A percentile compares a stretch with the other conserved stretches of the same genome.
These are phyloP conservation scores for Drechslerella coelobrocha DNA, from an alignment of 2,329 filamentous ascomycete species.

Conservation along the genomic window DNA sequence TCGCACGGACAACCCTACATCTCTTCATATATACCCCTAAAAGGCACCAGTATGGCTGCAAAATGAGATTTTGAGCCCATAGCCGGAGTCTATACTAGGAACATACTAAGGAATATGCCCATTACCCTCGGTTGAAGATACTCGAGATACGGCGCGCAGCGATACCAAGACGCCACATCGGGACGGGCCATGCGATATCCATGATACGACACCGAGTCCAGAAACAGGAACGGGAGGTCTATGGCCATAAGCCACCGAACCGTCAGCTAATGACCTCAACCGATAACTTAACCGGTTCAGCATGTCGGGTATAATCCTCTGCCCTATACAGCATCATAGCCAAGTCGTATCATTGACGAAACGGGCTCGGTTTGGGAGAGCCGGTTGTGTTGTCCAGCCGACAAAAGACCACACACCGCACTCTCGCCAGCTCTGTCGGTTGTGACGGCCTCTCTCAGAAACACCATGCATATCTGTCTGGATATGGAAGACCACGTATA, in stretches of 20 bases:
- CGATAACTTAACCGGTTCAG: slow-evolving; percentile 2
- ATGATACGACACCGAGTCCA: neutral
- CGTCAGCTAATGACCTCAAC: neutral
- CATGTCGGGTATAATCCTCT: slow-evolving; percentile 8
- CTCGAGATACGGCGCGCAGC: neutral
- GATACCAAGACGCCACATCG: neutral
- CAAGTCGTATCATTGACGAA: neutral
- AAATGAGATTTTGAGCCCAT: neutral
- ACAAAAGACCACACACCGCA: slow-evolving; percentile 36
- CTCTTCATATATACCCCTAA: slow-evolving; percentile 45
- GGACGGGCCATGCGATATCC: slow-evolving; percentile 13
- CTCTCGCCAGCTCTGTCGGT: neutral
- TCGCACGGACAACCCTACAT: slow-evolving; percentile 6
- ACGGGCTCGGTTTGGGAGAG: neutral
- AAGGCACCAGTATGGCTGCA: neutral
- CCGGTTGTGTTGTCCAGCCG: slow-evolving; percentile 44
- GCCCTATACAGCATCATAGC: slow-evolving; percentile 3
- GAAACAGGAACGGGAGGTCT: slow-evolving; percentile 2
- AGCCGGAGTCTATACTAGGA: neutral
- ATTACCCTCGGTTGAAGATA: slow-evolving; percentile 6
- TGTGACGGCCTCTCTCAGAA: neutral
- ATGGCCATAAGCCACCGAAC: neutral
- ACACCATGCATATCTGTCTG: neutral
- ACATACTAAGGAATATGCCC: neutral
- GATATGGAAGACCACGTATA: neutral